Conservation (phyloP, 106 monocot species). For the Vanilla planifolia region DNA sequence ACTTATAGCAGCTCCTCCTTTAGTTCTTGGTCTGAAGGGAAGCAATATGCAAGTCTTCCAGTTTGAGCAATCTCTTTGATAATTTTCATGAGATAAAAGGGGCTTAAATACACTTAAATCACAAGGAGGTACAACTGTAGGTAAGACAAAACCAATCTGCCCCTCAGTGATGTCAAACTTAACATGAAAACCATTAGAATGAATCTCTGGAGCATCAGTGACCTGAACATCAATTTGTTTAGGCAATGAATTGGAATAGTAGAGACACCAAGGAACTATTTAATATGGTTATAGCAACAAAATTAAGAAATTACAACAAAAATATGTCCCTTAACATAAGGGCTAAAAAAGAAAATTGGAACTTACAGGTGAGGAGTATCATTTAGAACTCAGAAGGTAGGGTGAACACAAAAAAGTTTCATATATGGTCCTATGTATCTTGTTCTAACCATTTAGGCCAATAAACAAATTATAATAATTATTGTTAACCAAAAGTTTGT, state of each 20-base stretch:
- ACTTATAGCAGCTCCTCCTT: constrained; percentile 26
- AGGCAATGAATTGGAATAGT: neutral
- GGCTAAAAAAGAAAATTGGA: no score
- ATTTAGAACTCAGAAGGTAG: no score
- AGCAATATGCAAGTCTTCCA: constrained; percentile 95
- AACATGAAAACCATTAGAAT: constrained; percentile 87
- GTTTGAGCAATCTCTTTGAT: constrained; percentile 12
- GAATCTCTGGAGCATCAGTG: constrained; percentile 97
- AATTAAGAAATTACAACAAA: no score
- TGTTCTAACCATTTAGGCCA: no score
- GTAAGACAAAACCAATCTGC: constrained; percentile 96
- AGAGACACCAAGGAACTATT: no score
- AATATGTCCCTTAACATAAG: no score
- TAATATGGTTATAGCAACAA: no score
- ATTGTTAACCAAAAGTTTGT: no score
- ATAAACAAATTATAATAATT: no score
- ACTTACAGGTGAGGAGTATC: no score
- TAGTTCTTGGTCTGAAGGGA: constrained; percentile 68
- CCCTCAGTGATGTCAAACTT: constrained; percentile 96
- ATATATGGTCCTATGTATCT: no score
- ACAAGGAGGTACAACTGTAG: constrained; percentile 65
- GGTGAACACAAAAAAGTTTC: no score
- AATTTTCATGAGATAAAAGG: constrained; percentile 36
- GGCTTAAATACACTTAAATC: constrained; percentile 29
- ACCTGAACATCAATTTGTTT: constrained; percentile 36